Base-by-base conservation (phyloP, 2,329 filamentous ascomycete species). In the Aureobasidium lini region DNA sequence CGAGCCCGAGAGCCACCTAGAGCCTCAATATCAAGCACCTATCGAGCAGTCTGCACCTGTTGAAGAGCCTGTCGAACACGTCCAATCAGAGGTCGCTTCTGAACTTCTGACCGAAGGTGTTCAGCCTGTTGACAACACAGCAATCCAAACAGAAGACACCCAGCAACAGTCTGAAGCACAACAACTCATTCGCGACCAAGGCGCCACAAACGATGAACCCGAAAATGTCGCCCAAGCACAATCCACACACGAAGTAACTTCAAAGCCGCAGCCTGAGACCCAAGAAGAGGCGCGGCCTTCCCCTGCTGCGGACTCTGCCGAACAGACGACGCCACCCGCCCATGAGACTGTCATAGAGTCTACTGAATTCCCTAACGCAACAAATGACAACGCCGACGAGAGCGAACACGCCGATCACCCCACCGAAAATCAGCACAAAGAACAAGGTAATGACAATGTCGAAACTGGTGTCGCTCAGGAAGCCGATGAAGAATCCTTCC, bases 71-170 rank as follows among this genome's bases (percentile, higher is more conserved):
- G 28, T 54, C 28, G 58, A 60, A 36, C 42, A 48, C 18, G 43
- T 56, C 8, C 58, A 48, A 23, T 54, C 58, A 10, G 48, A 42
- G 10, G 8, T 15, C 6, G 58, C 48, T 6, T 31, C 42, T 6
- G 49, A 60, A 18, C 49, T 54, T 2, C n/a, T 60, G 40, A 29
- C 58, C 6, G 40, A 59, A 18, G 57, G 57, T 46, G 57, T 52
- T 8, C 36, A 50, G 23, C 53, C 53, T n/a, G 9, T 57, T 18
- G 43, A 47, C 18, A 36, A 11, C 3, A 10, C 9, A n/a, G 53
- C 8, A 10, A 6, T 42, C 16, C 15, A 57, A 31, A 9, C n/a
- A 11, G 42, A 6, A 4, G 4, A 36, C 2, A 7, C 32, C 3
- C 42, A 57, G n/a, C 31, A 18, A n/a, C 53, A 31, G 13, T 13